Evolutionary conservation across 306 rosid species (phyloP), one percentile per base, ranked within the genome.

Genomic region (Fagus crenata): DNA sequence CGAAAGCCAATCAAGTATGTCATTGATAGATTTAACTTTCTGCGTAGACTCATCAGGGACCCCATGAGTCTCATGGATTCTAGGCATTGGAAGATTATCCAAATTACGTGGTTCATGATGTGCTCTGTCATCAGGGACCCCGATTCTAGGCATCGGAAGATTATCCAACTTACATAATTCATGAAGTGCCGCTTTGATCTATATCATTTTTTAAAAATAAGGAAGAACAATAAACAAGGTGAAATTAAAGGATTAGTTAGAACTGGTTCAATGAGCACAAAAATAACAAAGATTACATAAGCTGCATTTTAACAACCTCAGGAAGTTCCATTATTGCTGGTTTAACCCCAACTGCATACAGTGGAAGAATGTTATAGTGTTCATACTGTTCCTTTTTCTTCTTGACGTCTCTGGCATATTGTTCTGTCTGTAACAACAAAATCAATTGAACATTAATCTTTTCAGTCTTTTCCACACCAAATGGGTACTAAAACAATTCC

Each of bases 1-100:
- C 53, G 97, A 81, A 75, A 95, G 88, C 97, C 97, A 95, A 84
- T 90, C 97, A 75, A 92, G 99, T 84, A 92, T 84, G 75, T 95
- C 99, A 74, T 81, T 89, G 80, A 89, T 92, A 73, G 87, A 78
- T 80, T 80, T 83, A 85, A 81, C 81, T 80, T 93, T 84, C 81
- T 89, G 91, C 53, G 69, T 78, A 51, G 85, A 85, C 72, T 49
- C 91, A 63, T 54, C 74, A 53, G 84, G 80, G 43, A 69, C 79
- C 13, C 49, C 74, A 22, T 22, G 28, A 22, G 28, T 22, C 28
- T 22, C 28, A 22, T 22, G 28, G 28, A 90, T 76, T 80, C 55
- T 42, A 65, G 96, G 96, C 89, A 79, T 76, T 36, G 98, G 98
- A 85, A 92, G 99, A 86, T 83, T 72, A 18, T 78, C 79, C 85